These are phyloP conservation scores for Stramenopiles sp. DNA, from an alignment of 352 stramenopile genomes.

Conservation along the genomic window DNA sequence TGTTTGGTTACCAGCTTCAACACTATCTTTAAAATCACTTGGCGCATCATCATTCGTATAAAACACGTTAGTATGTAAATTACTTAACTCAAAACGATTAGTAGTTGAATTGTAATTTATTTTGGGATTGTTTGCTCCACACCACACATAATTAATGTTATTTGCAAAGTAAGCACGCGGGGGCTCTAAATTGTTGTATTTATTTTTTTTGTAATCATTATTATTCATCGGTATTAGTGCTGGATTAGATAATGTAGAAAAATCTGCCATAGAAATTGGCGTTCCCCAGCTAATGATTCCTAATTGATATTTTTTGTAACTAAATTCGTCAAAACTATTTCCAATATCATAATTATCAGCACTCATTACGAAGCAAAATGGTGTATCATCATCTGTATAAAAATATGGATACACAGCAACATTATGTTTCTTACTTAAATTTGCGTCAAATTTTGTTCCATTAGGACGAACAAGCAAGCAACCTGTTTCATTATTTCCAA, in stretches of 20 bases:
- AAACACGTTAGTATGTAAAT: neutral
- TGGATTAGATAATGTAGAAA: neutral
- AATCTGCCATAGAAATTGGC: neutral
- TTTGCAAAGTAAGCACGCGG: neutral
- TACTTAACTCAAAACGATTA: neutral
- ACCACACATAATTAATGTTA: neutral
- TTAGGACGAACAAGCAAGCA: neutral
- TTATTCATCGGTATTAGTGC: neutral
- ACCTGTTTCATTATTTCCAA: neutral
- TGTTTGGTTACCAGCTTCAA: neutral
- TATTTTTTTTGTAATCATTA: neutral
- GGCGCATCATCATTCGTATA: neutral
- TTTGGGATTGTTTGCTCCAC: neutral
- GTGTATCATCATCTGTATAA: neutral
- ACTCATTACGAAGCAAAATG: neutral
- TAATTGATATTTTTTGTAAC: neutral
- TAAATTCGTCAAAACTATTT: neutral
- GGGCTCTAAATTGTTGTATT: neutral
- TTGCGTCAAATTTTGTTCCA: neutral
- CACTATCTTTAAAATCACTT: neutral
- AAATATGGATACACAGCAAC: neutral
- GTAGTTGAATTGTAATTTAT: neutral
- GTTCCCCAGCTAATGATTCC: neutral
- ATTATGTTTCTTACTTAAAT: neutral
- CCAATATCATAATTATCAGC: neutral